These are phyloP conservation scores for Cubamyces sp. DNA, from an alignment of 768 basidiomycete species.

Conservation along the genomic window DNA sequence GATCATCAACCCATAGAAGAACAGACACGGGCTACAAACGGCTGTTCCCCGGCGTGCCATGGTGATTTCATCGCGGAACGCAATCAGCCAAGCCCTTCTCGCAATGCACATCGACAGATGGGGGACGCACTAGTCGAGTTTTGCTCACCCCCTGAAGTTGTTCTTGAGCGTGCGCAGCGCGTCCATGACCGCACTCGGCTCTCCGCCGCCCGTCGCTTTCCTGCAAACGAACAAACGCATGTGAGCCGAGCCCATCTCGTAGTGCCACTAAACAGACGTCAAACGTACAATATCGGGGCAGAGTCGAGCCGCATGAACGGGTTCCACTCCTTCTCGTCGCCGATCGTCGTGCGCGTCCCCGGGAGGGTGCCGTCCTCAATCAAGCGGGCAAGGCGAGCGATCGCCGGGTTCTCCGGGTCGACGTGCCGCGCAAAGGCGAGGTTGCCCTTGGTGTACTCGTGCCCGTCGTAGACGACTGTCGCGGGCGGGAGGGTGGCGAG, in stretches of 20 bases:
- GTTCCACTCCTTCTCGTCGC: conserved; percentile 94
- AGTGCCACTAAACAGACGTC: not conserved
- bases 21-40: not conserved
- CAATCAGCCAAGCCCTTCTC: no score
- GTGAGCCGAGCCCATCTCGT: not conserved
- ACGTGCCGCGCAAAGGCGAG: conserved; percentile 71
- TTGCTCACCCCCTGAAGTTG: conserved; percentile 64
- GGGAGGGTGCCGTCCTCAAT: conserved; percentile 64
- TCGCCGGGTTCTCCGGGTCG: conserved; percentile 63
- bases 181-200: conserved; percentile 69
- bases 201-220: conserved; percentile 46
- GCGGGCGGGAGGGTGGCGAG: conserved; percentile 76
- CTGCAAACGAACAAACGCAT: conserved; percentile 40
- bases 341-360: conserved; percentile 85
- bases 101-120: not conserved
- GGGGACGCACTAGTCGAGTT: conserved; percentile 6
- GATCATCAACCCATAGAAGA: conserved; percentile 9
- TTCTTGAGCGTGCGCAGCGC: conserved; percentile 85
- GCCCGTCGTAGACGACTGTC: conserved; percentile 86
- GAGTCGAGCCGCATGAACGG: conserved; percentile 85
- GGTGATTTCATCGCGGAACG: not conserved
- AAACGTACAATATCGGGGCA: conserved; percentile 63
- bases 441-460: conserved; percentile 86
- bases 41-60: not conserved
- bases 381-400: conserved; percentile 62